Evolutionary conservation across 257 asterid genomes (phyloP).

Genomic region (Plantago elongata): DNA sequence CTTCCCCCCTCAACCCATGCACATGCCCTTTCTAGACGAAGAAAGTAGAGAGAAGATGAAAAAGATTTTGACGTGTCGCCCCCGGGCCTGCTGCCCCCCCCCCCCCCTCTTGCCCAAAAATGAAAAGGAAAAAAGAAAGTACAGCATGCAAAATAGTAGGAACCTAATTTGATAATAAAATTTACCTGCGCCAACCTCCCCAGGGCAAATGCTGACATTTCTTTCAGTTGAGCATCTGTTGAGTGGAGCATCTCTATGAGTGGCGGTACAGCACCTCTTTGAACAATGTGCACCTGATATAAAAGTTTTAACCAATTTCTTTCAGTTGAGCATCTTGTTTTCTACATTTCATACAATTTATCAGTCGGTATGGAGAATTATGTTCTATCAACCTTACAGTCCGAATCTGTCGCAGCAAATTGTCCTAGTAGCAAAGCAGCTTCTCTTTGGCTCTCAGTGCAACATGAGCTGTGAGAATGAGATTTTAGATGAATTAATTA

Average conservation of each 20-base stretch:
- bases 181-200: slow-evolving; percentile 98
- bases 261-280: slow-evolving; percentile 97
- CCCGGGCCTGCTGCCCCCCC: too few relatives aligned
- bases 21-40: too few relatives aligned
- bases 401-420: slow-evolving; percentile 98
- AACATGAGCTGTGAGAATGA: slow-evolving; percentile 63
- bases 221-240: slow-evolving; percentile 84
- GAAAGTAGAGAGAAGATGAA: too few relatives aligned
- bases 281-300: slow-evolving; percentile 87
- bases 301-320: slow-evolving; percentile 16
- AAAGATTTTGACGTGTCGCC: too few relatives aligned
- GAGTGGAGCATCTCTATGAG: slow-evolving; percentile 96
- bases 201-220: slow-evolving; percentile 97
- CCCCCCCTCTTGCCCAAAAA: too few relatives aligned
- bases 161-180: slow-evolving; percentile 4
- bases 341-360: neutral
- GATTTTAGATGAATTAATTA: slow-evolving; percentile 16
- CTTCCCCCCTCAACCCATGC: too few relatives aligned
- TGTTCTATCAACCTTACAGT: slow-evolving; percentile 82
- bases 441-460: slow-evolving; percentile 99
- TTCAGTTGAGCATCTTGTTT: too few relatives aligned
- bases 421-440: slow-evolving; percentile 99
- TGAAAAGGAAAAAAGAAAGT: neutral
- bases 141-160: neutral
- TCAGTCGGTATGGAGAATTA: slow-evolving; percentile 13